Percentiles rank a stretch among this genome's conserved stretches.
Evolutionary conservation across 2,329 filamentous ascomycete genomes (phyloP).

Genomic region (Hymenoscyphus albidus): DNA sequence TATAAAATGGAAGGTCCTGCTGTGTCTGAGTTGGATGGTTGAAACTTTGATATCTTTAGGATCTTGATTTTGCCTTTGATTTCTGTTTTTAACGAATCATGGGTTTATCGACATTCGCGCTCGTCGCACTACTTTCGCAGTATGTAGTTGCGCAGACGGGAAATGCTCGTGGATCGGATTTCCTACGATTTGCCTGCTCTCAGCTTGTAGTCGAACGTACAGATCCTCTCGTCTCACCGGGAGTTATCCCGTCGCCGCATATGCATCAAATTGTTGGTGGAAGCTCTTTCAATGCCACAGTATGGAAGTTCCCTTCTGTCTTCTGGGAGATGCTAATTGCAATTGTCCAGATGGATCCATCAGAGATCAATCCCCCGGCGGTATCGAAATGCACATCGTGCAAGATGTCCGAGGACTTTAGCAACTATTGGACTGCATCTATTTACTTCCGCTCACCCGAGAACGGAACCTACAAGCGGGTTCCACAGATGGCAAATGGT

Average conservation of each 20-base stretch:
- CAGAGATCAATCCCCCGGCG: constrained; percentile 25
- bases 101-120: constrained; percentile 10
- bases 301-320: not conserved
- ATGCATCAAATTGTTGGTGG: constrained; percentile 20
- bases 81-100: constrained; percentile 10
- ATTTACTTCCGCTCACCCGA: constrained; percentile 29
- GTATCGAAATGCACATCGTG: constrained; percentile 32
- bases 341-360: constrained; percentile 31
- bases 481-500: constrained; percentile 20
- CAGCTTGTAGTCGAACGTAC: constrained; percentile 17
- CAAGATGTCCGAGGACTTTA: constrained; percentile 36
- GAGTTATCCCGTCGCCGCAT: constrained; percentile 15
- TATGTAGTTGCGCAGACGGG: constrained; percentile 18
- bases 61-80: constrained; percentile 16
- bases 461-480: constrained; percentile 33
- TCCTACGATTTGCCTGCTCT: constrained; percentile 18
- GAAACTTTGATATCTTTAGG: not conserved
- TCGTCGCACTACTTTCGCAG: constrained; percentile 15
- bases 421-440: constrained; percentile 35
- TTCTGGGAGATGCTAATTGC: not conserved
- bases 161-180: constrained; percentile 18
- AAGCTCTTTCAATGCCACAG: constrained; percentile 39
- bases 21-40: not conserved
- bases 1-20: constrained; percentile 2
- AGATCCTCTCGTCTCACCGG: constrained; percentile 19